Conservation (phyloP, 371 early-diverging fungal genomes). For the Mucor sp. region DNA sequence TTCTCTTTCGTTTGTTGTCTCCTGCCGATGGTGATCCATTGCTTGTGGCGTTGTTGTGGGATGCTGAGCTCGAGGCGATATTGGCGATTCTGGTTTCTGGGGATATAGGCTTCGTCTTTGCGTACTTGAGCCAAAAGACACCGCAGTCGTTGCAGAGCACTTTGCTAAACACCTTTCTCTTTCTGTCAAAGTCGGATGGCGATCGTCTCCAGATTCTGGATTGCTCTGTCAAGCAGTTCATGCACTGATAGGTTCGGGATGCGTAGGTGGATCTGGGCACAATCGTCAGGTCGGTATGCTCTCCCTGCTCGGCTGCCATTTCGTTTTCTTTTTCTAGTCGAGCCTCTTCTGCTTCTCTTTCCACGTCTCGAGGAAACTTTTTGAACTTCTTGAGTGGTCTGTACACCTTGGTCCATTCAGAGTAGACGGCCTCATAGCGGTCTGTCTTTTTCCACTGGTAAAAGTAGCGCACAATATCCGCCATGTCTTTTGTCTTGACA, state of each 20-base stretch:
- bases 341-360: slow-evolving; percentile 3
- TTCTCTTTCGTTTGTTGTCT: slow-evolving; percentile 19
- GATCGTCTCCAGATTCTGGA: slow-evolving; percentile 56
- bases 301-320: slow-evolving; percentile 4
- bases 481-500: slow-evolving; percentile 58
- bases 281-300: slow-evolving; percentile 37
- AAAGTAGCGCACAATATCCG: slow-evolving; percentile 69
- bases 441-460: slow-evolving; percentile 78
- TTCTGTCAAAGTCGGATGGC: slow-evolving; percentile 54
- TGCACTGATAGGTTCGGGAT: slow-evolving; percentile 46
- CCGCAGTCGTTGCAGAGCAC: slow-evolving; percentile 78
- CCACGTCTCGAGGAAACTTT: slow-evolving; percentile 14
- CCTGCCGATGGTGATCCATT: background rate
- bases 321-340: slow-evolving; percentile 22
- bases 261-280: slow-evolving; percentile 25
- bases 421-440: slow-evolving; percentile 69
- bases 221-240: slow-evolving; percentile 57
- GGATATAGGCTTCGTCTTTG: slow-evolving; percentile 46
- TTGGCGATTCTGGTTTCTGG: slow-evolving; percentile 2
- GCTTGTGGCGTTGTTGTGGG: too few relatives aligned
- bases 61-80: background rate
- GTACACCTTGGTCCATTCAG: slow-evolving; percentile 70
- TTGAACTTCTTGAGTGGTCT: slow-evolving; percentile 56
- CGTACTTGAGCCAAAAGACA: slow-evolving; percentile 77
- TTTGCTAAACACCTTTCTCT: slow-evolving; percentile 42